Evolutionary conservation across 73 alveolate species (phyloP), one percentile per base, ranked within the genome.

Genomic region (Stentor roeselii): DNA sequence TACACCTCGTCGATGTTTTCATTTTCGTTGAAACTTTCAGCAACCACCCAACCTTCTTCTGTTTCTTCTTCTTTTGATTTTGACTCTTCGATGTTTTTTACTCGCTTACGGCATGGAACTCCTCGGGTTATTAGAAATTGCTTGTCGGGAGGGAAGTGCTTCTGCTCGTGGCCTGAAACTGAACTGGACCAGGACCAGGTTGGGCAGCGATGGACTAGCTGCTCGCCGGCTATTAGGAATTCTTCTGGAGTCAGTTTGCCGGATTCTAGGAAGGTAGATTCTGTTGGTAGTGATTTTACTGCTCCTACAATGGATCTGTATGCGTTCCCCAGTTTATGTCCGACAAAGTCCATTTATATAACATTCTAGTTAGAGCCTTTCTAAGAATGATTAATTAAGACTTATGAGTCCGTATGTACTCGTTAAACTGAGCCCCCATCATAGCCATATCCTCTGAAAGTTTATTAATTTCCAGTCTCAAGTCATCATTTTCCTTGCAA

Each of bases 191-290:
- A 95, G 80, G 88, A 90, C 99, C 99, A 97, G 0, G 98, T 94
- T 3, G 99, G 99, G 86, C 98, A 97, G 83, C 94, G 93, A 86
- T 86, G 90, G n/a, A 86, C 91, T 35, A 92, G 87, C 82, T 89
- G 94, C 60, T 97, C 99, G 4, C 99, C 99, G 6, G 99, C 98
- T 60, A 88, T 59, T 34, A 97, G 89, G 61, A 89, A 97, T 89
- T 97, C 99, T 80, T 94, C 94, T 36, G 98, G 98, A 6, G 96
- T 96, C 67, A 93, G 0, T 1, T 27, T 39, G 36, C 84, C 84
- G 32, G 30, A 15, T 41, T 76, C 84, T 76, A 76, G 39, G 39
- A 76, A 76, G 30, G 27, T 21, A 35, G 75, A 39, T 39, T 76
- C 84, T 37, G 42, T 76, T 15, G 84, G 84, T 32, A 27, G 36